These are phyloP conservation scores for Aaosphaeria arxii DNA, from an alignment of 2,329 filamentous ascomycete genomes.

Conservation along the genomic window DNA sequence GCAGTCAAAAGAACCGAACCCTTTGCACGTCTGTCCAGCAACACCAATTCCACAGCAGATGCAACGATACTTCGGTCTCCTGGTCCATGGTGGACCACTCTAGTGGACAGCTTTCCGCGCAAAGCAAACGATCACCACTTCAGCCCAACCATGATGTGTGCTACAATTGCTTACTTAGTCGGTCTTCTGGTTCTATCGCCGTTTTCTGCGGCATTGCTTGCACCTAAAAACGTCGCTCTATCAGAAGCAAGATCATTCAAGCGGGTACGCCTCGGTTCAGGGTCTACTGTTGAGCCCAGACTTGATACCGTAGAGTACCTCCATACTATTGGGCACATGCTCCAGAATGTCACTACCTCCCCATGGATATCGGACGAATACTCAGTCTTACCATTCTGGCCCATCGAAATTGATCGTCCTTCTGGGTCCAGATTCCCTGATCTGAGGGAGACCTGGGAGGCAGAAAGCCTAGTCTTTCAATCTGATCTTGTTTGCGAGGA, in stretches of 20 bases:
- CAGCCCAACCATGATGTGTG: slow-evolving; percentile 9
- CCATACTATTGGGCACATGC: slow-evolving; percentile 17
- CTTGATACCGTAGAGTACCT: slow-evolving; percentile 15
- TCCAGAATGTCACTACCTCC: slow-evolving; percentile 25
- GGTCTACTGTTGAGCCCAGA: slow-evolving; percentile 1
- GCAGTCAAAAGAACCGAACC: background rate
- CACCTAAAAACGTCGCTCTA: slow-evolving; percentile 7
- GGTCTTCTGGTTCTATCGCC: slow-evolving; percentile 13
- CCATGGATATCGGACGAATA: slow-evolving; percentile 25
- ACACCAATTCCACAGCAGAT: background rate
- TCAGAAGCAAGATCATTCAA: slow-evolving; percentile 1
- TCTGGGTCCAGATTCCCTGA: background rate
- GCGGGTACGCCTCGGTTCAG: background rate
- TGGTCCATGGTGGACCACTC: slow-evolving; percentile 19
- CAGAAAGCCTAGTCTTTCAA: background rate
- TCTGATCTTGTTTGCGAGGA: slow-evolving; percentile 1
- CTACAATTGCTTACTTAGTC: slow-evolving; percentile 9
- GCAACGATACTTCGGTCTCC: slow-evolving; percentile 13
- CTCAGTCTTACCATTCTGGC: slow-evolving; percentile 22
- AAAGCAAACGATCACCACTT: slow-evolving; percentile 9
- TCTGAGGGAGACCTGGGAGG: background rate
- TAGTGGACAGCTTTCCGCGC: slow-evolving; percentile 12
- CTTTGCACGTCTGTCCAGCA: background rate
- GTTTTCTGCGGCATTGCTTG: slow-evolving; percentile 13
- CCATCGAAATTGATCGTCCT: background rate